Evolutionary conservation across 352 stramenopile species (phyloP), one percentile per base, ranked within the genome.

Genomic region (Achlya hypogyna): DNA sequence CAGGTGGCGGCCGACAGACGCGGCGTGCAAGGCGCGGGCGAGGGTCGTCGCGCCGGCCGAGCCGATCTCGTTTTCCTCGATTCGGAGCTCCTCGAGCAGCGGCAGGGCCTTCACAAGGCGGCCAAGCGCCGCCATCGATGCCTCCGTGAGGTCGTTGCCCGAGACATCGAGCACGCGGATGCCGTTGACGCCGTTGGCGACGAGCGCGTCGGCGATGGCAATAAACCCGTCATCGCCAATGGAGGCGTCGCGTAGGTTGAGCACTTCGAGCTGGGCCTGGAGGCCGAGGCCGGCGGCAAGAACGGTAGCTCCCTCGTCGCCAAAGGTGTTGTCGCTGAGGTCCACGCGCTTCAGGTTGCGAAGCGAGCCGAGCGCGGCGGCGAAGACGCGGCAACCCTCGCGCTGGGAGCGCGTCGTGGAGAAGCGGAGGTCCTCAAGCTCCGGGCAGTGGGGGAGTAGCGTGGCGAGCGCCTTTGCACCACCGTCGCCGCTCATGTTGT

Each of bases 401-500:
- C 82, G 79, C 65, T 90, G 77, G 25, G 93, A 88, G 31, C 94
- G 89, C 54, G 91, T 98, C 16, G 91, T 91, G 12, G 93, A 98
- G 74, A 98, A 98, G 25, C 93, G 78, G 71, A 98, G 69, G 71
- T 98, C 92, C 38, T 78, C 79, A 16, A 98, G 76, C 31, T 71
- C 67, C 0, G 88, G 87, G 6, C 82, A 97, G n/a, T 88, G 72
- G 45, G 86, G 81, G 53, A 98, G 71, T 64, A 98, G 78, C 68
- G 85, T 79, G 28, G 85, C 87, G 29, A 97, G 74, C 43, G 91
- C 91, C 34, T 85, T 84, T 35, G 89, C 92, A 20, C 93, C 94
- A n/a, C 83, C 88, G 59, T 97, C 87, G 28, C 92, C 95, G 70
- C 89, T 98, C 94, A 98, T 98, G 74, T 98, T 98, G 76, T 98